Conservation (phyloP, 371 early-diverging fungal genomes). For the Phascolomyces articulosus region DNA sequence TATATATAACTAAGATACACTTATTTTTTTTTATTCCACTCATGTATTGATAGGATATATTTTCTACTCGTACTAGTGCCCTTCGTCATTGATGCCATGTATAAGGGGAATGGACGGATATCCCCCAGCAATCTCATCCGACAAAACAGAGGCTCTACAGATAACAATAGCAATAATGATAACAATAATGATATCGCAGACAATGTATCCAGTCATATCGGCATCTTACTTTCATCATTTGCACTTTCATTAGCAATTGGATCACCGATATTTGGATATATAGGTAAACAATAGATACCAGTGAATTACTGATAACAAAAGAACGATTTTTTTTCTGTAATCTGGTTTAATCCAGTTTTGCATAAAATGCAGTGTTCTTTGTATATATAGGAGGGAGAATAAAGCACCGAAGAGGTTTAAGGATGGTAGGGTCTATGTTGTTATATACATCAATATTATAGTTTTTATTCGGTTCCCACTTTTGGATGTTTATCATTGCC, state of each 20-base stretch:
- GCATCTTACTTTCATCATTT: conserved; percentile 66
- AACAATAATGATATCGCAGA: conserved; percentile 18
- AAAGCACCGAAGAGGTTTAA: neutral
- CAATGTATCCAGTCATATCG: conserved; percentile 37
- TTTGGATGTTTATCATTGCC: neutral
- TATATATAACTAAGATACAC: no score
- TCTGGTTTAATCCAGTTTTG: neutral
- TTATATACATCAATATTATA: neutral
- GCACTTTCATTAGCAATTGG: conserved; percentile 68
- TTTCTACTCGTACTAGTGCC: no score
- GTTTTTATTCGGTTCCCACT: neutral
- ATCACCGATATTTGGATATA: conserved; percentile 68
- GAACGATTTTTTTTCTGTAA: no score
- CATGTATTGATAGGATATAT: no score
- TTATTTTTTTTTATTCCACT: no score
- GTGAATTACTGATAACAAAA: no score
- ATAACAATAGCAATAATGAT: conserved; percentile 35
- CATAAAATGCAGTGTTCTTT: no score
- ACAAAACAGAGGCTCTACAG: neutral
- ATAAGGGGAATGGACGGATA: conserved; percentile 16
- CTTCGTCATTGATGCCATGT: conserved; percentile 57
- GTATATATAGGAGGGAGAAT: neutral
- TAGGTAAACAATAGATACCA: conserved; percentile 29
- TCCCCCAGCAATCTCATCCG: neutral
- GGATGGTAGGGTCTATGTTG: neutral